Conservation (phyloP, 441 rosid species). For the Melianthus villosus region DNA sequence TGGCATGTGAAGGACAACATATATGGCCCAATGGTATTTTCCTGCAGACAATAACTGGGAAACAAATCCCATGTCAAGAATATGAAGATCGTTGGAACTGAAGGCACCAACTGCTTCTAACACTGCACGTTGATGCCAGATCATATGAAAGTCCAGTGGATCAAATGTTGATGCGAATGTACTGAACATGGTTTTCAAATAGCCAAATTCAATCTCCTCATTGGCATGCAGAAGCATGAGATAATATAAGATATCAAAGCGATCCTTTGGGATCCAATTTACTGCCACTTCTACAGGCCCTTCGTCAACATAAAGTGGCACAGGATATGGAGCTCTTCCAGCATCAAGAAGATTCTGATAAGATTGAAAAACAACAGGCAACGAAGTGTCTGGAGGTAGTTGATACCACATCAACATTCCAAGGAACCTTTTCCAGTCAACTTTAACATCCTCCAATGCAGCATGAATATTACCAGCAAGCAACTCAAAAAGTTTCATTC, state of each 20-base stretch:
- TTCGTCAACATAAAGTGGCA: slow-evolving; percentile 77
- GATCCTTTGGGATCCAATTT: slow-evolving; percentile 24
- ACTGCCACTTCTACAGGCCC: slow-evolving; percentile 42
- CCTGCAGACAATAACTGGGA: slow-evolving; percentile 70
- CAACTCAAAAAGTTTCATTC: slow-evolving; percentile 70
- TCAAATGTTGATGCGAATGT: slow-evolving; percentile 77
- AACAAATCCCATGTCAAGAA: slow-evolving; percentile 86
- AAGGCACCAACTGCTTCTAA: slow-evolving; percentile 71
- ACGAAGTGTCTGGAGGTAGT: slow-evolving; percentile 51
- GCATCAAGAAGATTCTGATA: slow-evolving; percentile 53
- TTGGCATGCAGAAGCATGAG: slow-evolving; percentile 88
- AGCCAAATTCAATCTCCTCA: slow-evolving; percentile 38
- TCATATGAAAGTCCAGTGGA: slow-evolving; percentile 97
- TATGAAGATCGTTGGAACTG: slow-evolving; percentile 68
- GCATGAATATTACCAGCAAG: slow-evolving; percentile 77
- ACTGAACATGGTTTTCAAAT: slow-evolving; percentile 74
- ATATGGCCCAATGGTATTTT: slow-evolving; percentile 88
- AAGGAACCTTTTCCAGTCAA: slow-evolving; percentile 94
- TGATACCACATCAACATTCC: slow-evolving; percentile 93
- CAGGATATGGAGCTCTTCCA: slow-evolving; percentile 66
- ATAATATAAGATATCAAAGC: slow-evolving; percentile 73
- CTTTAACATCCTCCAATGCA: slow-evolving; percentile 36
- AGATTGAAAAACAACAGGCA: slow-evolving; percentile 49
- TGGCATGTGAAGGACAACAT: slow-evolving; percentile 81
- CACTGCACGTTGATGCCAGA: slow-evolving; percentile 85